Evolutionary conservation across 208 protist genomes (phyloP), one percentile per base, ranked within the genome.

Genomic region (Leishmania tarentolae): DNA sequence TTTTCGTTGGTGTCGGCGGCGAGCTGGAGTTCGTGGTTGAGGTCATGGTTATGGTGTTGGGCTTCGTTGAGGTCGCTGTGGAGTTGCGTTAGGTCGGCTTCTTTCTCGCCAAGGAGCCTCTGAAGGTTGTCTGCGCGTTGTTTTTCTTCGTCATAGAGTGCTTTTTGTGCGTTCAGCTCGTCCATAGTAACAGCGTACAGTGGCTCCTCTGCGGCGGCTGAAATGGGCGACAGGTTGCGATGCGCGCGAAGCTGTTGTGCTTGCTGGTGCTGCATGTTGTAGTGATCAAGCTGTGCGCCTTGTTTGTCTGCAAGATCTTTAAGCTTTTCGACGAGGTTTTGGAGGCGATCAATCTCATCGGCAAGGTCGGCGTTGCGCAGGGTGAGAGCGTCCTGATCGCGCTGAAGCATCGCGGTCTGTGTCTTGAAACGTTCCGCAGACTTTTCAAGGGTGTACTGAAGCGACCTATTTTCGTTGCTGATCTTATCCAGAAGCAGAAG

Each of bases 401-500:
- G 80, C 79, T 90, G 81, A 5, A 88, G 83, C 44, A 84, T 77
- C 19, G 86, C 86, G 42, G 88, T 85, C 68, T 92, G 89, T 52
- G 84, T 85, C 59, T 88, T 88, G 74, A 92, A 92, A 15, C 86
- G 84, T 57, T 92, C 88, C 3, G 86, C 88, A 44, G 88, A 92
- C 69, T 92, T 89, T n/a, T 90, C 86, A 17, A 92, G 83, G 5
- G 86, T 86, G 66, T 90, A 88, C 78, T 92, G 86, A 59, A 92
- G 79, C 7, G 88, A 92, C 2, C 86, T 71, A 65, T 92, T 92
- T 53, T 92, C 88, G 70, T 85, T 90, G 80, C 86, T 85, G 40
- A 92, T 87, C 70, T 88, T 92, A 66, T 92, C 88, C 7, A 92
- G 86, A 19, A 92, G 77, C 86, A 92, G 88, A 40, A 92, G 82